Evolutionary conservation across 495 filamentous ascomycete genomes (phyloP), one percentile per base, ranked within the genome.

Genomic region (Aspergillus heteromorphus): DNA sequence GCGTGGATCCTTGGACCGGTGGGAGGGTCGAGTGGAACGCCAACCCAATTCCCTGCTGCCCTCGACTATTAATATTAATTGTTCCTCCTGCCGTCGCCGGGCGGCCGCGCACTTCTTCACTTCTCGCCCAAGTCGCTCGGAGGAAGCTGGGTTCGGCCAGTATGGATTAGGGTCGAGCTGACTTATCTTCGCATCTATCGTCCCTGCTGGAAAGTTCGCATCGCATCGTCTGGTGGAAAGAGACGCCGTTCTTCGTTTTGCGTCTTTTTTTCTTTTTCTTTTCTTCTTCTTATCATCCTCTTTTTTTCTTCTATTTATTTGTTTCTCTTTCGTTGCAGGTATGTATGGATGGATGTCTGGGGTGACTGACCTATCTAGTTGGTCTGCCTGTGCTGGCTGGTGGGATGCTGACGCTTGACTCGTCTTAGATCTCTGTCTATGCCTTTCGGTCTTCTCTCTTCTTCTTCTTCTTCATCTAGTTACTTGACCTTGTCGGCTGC

Each of bases 1-100:
- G 54, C 62, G 62, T 64, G 62, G 62, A 64, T 59, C 62, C 58
- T 57, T 30, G 42, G 38, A 49, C 52, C 29, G 45, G 30, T 48
- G 45, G 43, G 30, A 53, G 41, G 40, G 51, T 49, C 48, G 55
- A 55, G 34, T 38, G 34, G n/a, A 38, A 38, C 34, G 34, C 11
- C 34, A 38, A 5, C 11, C 34, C 13, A 38, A 34, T 34, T n/a
- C n/a, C n/a, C n/a, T n/a, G n/a, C n/a, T n/a, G n/a, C n/a, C n/a
- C n/a, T 38, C 34, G 5, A 4, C 13, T n/a, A 38, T 13, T 34
- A 34, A 34, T 38, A n/a, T 38, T 38, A 38, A 38, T 38, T 29
- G 16, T 20, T 47, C 16, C 21, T 47, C 16, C 43, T 13, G 29
- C 43, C 21, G 19, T 25, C 18, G 49, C 21, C 48, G 31, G 25